Percentiles rank a stretch among this genome's conserved stretches.
These are phyloP conservation scores for Tuber aestivum DNA, from an alignment of 495 filamentous ascomycete species.

Conservation along the genomic window DNA sequence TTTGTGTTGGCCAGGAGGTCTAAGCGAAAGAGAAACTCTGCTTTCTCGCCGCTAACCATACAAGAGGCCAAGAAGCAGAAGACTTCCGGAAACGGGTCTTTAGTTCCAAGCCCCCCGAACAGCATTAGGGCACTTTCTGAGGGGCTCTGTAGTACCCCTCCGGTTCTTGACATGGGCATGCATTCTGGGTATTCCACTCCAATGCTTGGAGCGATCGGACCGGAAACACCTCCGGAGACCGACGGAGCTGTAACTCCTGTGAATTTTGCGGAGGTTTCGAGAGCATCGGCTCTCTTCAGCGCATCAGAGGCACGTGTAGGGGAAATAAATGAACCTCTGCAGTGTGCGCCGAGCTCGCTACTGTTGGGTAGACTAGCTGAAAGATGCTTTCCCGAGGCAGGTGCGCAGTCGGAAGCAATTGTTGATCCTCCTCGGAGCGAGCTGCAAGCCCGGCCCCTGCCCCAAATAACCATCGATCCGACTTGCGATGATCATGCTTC, in stretches of 20 bases:
- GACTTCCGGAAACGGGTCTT: constrained; percentile 12
- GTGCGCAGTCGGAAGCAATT: not conserved
- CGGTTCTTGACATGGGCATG: not conserved
- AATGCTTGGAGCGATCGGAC: not conserved
- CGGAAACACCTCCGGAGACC: constrained; percentile 20
- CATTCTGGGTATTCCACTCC: not conserved
- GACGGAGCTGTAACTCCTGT: constrained; percentile 18
- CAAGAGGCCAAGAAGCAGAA: constrained; percentile 15
- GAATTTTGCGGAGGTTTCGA: not conserved
- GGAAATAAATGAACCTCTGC: not conserved
- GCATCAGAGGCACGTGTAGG: not conserved
- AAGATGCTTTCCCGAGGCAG: not conserved
- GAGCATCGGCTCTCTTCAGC: not conserved
- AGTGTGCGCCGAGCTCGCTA: not conserved
- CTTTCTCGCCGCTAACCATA: constrained; percentile 10
- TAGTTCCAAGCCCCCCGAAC: constrained; percentile 35
- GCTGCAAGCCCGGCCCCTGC: not conserved
- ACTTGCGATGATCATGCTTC: not conserved
- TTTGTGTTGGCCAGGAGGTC: constrained; percentile 12
- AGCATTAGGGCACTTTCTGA: constrained; percentile 35
- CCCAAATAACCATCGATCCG: not conserved
- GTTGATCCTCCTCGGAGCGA: not conserved
- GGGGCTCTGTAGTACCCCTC: constrained; percentile 11
- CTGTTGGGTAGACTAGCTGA: not conserved
- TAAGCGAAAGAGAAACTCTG: constrained; percentile 18